A percentile compares a stretch with the other conserved stretches of the same genome.
Evolutionary conservation across 768 basidiomycete genomes (phyloP).

Genomic region (Suillus occidentalis): DNA sequence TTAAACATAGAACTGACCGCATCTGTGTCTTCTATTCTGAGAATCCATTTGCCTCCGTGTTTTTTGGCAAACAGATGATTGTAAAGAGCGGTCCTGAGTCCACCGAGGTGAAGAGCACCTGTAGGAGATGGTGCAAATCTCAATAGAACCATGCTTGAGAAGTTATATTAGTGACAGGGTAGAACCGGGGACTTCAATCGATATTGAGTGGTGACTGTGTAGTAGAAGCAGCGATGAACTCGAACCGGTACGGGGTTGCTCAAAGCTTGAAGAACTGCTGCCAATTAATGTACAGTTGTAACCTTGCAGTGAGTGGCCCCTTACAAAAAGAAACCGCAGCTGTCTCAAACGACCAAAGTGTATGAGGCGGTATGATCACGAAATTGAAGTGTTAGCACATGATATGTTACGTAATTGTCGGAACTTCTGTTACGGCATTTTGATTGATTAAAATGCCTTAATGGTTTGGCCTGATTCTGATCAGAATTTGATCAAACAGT

Average conservation of each 20-base stretch:
- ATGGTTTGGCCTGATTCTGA: not conserved
- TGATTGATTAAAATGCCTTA: constrained; percentile 1
- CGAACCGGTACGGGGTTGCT: not conserved
- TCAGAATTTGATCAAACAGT: not conserved
- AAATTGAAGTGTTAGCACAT: no score
- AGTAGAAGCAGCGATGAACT: not conserved
- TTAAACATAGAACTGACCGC: constrained; percentile 45
- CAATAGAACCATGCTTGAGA: constrained; percentile 53
- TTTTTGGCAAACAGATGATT: constrained; percentile 86
- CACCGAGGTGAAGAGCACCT: constrained; percentile 91
- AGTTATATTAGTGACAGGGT: not conserved
- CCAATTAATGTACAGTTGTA: no score
- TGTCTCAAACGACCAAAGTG: no score
- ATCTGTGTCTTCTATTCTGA: constrained; percentile 96
- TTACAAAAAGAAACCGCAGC: no score
- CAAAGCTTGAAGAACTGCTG: not conserved
- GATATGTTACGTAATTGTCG: not conserved
- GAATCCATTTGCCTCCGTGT: constrained; percentile 82
- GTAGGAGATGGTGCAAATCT: constrained; percentile 98
- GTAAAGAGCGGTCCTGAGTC: constrained; percentile 90
- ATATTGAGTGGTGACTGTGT: not conserved
- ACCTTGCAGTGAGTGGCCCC: no score
- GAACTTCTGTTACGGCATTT: not conserved
- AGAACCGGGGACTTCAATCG: not conserved
- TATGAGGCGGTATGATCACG: no score